These are phyloP conservation scores for Fusarium musae DNA, from an alignment of 2,329 filamentous ascomycete genomes.

Conservation along the genomic window DNA sequence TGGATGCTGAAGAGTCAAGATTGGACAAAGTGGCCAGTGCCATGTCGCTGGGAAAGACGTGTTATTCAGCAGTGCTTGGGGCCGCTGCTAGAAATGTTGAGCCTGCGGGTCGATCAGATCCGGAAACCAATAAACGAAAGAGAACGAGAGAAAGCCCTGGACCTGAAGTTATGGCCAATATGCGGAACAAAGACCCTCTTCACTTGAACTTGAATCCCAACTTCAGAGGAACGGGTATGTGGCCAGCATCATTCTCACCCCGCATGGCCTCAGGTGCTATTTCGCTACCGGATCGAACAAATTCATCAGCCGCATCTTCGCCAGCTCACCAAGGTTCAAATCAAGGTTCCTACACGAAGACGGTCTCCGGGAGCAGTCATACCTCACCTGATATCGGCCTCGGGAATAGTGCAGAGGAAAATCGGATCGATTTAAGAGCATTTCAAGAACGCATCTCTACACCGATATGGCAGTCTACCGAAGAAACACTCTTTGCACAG, in stretches of 20 bases:
- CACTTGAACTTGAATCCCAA: constrained; percentile 4
- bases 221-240: constrained; percentile 8
- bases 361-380: constrained; percentile 45
- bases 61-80: constrained; percentile 49
- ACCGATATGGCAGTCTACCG: constrained; percentile 48
- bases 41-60: constrained; percentile 36
- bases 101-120: constrained; percentile 18
- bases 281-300: constrained; percentile 48
- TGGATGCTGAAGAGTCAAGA: constrained; percentile 15
- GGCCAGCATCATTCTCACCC: constrained; percentile 17
- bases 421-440: constrained; percentile 48
- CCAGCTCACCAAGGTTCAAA: constrained; percentile 41
- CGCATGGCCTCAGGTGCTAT: constrained; percentile 16
- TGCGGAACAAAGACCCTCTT: not conserved
- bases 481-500: constrained; percentile 46
- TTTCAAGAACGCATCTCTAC: constrained; percentile 48
- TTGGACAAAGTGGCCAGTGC: not conserved
- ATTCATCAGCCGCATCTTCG: constrained; percentile 48
- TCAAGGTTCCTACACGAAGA: constrained; percentile 35
- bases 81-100: constrained; percentile 48
- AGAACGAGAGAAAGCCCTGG: constrained; percentile 45
- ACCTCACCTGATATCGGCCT: constrained; percentile 47
- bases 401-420: constrained; percentile 53
- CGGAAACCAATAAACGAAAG: constrained; percentile 47
- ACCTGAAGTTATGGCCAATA: constrained; percentile 24